A percentile compares a stretch with the other conserved stretches of the same genome.
Conservation (phyloP, 2,329 filamentous ascomycete genomes). For the Aspergillus hiratsukae region DNA sequence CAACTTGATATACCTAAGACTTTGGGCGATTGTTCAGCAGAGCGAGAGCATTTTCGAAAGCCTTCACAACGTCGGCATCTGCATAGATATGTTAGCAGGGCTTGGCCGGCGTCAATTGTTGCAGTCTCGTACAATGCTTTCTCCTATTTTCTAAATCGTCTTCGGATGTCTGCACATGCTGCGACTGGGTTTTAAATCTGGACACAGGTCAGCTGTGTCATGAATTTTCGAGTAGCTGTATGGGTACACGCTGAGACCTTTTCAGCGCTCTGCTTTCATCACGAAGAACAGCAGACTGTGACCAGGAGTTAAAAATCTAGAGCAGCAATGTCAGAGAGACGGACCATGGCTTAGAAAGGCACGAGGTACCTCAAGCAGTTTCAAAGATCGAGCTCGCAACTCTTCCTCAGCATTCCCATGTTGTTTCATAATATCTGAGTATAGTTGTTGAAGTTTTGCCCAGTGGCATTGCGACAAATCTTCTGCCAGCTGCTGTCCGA, state of each 20-base stretch:
- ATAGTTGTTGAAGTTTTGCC: constrained; percentile 68
- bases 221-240: neutral
- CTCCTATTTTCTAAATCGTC: constrained; percentile 67
- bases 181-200: constrained; percentile 73
- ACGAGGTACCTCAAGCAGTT: constrained; percentile 57
- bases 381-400: constrained; percentile 63
- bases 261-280: constrained; percentile 75
- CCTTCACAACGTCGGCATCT: constrained; percentile 44
- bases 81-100: constrained; percentile 13
- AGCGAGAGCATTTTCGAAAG: constrained; percentile 46
- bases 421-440: constrained; percentile 60
- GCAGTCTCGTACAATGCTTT: constrained; percentile 64
- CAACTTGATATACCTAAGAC: constrained; percentile 2
- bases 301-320: constrained; percentile 78
- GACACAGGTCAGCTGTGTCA: neutral
- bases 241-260: constrained; percentile 50
- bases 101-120: constrained; percentile 7
- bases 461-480: constrained; percentile 64
- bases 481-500: constrained; percentile 40
- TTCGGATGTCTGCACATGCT: constrained; percentile 72
- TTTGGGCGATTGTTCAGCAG: constrained; percentile 35
- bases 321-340: constrained; percentile 2
- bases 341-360: neutral
- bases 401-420: constrained; percentile 61
- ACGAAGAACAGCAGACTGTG: constrained; percentile 63